phyloP scores from a whole-genome alignment of 73 alveolate species.

The Tetrahymena elliotti region DNA sequence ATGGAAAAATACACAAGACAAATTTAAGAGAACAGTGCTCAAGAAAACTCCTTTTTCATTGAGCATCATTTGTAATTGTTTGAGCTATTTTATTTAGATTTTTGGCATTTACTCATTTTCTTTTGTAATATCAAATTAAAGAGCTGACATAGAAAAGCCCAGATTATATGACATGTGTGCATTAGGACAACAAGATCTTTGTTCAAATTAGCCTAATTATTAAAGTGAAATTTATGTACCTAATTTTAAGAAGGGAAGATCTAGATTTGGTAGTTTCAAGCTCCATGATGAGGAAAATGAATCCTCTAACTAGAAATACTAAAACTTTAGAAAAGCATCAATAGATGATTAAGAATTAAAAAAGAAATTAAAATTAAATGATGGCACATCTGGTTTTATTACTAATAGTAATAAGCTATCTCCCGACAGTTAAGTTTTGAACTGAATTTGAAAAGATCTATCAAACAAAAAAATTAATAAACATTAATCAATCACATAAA shows the following conservation, averaged over 20 bases:
- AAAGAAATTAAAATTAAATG: neutral
- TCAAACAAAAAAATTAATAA: neutral
- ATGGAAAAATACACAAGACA: neutral
- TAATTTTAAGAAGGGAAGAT: neutral
- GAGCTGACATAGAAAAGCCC: neutral
- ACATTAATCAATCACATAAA: neutral
- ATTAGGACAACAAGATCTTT: neutral
- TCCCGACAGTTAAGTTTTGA: neutral
- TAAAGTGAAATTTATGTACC: neutral
- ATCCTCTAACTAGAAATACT: neutral
- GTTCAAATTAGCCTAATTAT: neutral
- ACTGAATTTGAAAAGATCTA: neutral
- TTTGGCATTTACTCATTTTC: neutral
- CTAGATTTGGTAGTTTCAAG: constrained; percentile 1
- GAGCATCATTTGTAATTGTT: neutral
- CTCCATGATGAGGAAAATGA: neutral
- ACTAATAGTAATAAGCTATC: neutral
- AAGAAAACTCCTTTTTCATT: neutral
- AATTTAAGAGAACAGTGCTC: neutral
- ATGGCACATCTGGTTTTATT: neutral
- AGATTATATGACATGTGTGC: neutral
- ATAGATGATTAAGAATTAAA: neutral
- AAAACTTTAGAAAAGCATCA: neutral
- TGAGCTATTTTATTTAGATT: neutral
- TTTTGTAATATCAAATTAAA: neutral